Conservation (phyloP, 2,329 filamentous ascomycete species). For the Lachnellula suecica region DNA sequence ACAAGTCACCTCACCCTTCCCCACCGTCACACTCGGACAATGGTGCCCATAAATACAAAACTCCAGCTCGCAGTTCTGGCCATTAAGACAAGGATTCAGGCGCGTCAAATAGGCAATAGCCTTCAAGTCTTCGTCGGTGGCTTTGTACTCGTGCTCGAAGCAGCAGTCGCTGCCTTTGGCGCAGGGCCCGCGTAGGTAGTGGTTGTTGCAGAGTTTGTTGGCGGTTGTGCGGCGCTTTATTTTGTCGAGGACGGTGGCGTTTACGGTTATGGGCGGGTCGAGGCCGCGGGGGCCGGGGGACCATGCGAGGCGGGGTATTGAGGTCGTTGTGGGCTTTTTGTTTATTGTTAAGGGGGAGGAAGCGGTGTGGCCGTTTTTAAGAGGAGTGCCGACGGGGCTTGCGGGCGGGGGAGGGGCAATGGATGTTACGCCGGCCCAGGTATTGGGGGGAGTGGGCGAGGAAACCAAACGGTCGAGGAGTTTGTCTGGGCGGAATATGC, state of each 20-base stretch:
- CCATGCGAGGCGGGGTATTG: constrained; percentile 39
- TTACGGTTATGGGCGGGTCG: constrained; percentile 50
- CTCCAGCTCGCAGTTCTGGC: constrained; percentile 56
- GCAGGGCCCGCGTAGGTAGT: constrained; percentile 58
- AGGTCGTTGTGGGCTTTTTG: constrained; percentile 9
- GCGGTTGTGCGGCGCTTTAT: constrained; percentile 55
- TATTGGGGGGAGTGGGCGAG: constrained; percentile 21
- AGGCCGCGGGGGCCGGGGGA: constrained; percentile 53
- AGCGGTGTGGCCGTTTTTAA: constrained; percentile 18
- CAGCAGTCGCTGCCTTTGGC: constrained; percentile 52
- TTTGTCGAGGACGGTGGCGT: constrained; percentile 46
- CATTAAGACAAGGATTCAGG: constrained; percentile 55
- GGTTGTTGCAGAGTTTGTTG: constrained; percentile 62
- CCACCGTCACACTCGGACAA: constrained; percentile 28
- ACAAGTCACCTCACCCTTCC: constrained; percentile 44
- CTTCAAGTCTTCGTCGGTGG: constrained; percentile 52
- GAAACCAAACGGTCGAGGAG: constrained; percentile 39
- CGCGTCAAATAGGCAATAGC: constrained; percentile 57
- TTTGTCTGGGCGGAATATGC: constrained; percentile 56
- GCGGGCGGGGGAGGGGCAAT: constrained; percentile 21
- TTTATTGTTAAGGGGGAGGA: neutral
- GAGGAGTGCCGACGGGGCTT: constrained; percentile 15
- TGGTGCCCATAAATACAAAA: constrained; percentile 65
- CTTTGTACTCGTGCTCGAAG: constrained; percentile 57
- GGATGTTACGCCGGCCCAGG: constrained; percentile 33